Percentiles rank a stretch among this genome's conserved stretches.
phyloP scores from a whole-genome alignment of 2,329 filamentous ascomycete genomes.

The Beauveria brongniartii region DNA sequence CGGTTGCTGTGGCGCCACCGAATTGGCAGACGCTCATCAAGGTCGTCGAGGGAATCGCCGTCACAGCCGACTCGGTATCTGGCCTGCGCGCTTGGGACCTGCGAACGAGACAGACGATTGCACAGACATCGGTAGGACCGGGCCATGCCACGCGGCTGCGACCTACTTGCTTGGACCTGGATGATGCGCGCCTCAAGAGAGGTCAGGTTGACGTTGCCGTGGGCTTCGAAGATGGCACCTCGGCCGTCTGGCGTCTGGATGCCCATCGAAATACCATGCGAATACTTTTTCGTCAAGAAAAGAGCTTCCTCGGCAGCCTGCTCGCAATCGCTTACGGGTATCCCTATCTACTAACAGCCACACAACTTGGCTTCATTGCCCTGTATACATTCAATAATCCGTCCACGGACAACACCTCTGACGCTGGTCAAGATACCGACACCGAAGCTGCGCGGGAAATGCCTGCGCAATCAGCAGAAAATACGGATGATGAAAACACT shows the following conservation, averaged over 20 bases:
- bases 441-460: not conserved
- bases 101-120: slow-evolving; percentile 53
- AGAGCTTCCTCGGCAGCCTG: slow-evolving; percentile 57
- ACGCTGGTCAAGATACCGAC: slow-evolving; percentile 8
- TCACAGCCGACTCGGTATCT: slow-evolving; percentile 61
- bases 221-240: slow-evolving; percentile 65
- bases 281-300: slow-evolving; percentile 49
- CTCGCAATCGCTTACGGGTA: slow-evolving; percentile 62
- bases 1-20: slow-evolving; percentile 12
- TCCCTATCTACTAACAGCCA: slow-evolving; percentile 74
- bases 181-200: slow-evolving; percentile 36
- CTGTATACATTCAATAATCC: slow-evolving; percentile 57
- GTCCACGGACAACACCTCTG: slow-evolving; percentile 9
- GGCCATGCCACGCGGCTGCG: slow-evolving; percentile 18
- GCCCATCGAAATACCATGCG: slow-evolving; percentile 34
- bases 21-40: slow-evolving; percentile 62
- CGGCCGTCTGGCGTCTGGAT: slow-evolving; percentile 60
- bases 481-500: not conserved
- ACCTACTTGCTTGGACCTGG: slow-evolving; percentile 61
- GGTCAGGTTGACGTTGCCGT: slow-evolving; percentile 52
- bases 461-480: not conserved
- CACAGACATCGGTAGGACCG: slow-evolving; percentile 32
- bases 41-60: slow-evolving; percentile 66
- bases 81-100: slow-evolving; percentile 76
- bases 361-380: slow-evolving; percentile 63